Percentiles rank a stretch among this genome's conserved stretches.
These are phyloP conservation scores for Ganoderma sinense DNA, from an alignment of 1,284 basidiomycete genomes.

Conservation along the genomic window DNA sequence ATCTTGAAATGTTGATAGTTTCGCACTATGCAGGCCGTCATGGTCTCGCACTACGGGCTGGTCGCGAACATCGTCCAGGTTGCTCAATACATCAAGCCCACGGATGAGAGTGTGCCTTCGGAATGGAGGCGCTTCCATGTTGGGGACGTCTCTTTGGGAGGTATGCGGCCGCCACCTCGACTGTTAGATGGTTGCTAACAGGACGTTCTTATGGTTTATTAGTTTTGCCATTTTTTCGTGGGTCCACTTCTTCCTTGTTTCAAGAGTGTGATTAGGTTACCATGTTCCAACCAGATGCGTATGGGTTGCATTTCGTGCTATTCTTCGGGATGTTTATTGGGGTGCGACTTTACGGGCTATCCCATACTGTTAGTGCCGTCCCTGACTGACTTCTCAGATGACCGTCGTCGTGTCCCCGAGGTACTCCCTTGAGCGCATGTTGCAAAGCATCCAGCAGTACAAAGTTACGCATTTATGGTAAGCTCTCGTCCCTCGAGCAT, in stretches of 20 bases:
- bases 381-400: conserved; percentile 36
- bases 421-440: conserved; percentile 69
- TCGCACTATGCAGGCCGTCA: conserved; percentile 58
- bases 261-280: not conserved
- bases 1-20: not conserved
- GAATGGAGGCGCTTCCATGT: conserved; percentile 7
- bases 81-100: conserved; percentile 5
- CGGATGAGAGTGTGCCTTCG: conserved; percentile 6
- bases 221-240: conserved; percentile 40
- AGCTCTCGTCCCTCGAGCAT: conserved; percentile 27
- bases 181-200: not conserved
- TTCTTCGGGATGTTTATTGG: conserved; percentile 58
- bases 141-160: conserved; percentile 13
- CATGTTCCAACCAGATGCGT: conserved; percentile 56
- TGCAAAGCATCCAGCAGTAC: conserved; percentile 69
- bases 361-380: not conserved
- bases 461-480: conserved; percentile 68
- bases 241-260: not conserved
- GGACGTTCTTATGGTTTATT: not conserved
- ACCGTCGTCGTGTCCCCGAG: conserved; percentile 70
- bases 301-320: conserved; percentile 66
- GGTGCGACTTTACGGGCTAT: conserved; percentile 39
- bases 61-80: conserved; percentile 23
- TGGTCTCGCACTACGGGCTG: conserved; percentile 68
- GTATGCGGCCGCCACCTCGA: not conserved